Evolutionary conservation across 2,329 filamentous ascomycete genomes (phyloP).

Genomic region (Tolypocladium endophyticum): DNA sequence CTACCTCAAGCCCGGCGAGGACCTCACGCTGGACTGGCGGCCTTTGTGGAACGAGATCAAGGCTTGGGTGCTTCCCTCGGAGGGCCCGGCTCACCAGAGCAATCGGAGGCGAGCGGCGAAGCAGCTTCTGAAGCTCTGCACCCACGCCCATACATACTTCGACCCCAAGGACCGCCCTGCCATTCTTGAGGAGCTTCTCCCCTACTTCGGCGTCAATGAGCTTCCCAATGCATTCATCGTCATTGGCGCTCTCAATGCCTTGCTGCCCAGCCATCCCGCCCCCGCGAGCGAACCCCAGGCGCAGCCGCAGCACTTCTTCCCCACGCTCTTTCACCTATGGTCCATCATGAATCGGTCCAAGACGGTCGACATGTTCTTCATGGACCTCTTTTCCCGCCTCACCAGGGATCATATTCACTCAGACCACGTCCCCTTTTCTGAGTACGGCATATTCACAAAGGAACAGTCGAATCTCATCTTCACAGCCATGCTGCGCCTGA

Average conservation of each 20-base stretch:
- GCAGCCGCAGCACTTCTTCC: conserved; percentile 80
- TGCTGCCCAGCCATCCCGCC: conserved; percentile 75
- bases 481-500: conserved; percentile 75
- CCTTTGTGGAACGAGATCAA: conserved; percentile 91
- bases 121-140: conserved; percentile 75
- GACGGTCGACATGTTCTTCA: conserved; percentile 72
- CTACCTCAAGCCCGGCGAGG: conserved; percentile 82
- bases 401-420: conserved; percentile 74
- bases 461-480: conserved; percentile 91
- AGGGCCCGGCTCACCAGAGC: conserved; percentile 58
- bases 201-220: conserved; percentile 88
- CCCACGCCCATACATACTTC: conserved; percentile 86
- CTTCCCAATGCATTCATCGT: conserved; percentile 88
- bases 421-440: conserved; percentile 65
- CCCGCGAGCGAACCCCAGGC: conserved; percentile 62
- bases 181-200: conserved; percentile 71
- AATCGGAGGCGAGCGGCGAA: conserved; percentile 46
- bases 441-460: conserved; percentile 83
- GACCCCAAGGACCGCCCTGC: conserved; percentile 75
- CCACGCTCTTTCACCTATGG: conserved; percentile 95
- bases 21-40: conserved; percentile 86
- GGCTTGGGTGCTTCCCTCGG: conserved; percentile 74
- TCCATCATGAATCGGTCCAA: conserved; percentile 85
- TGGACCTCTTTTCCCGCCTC: conserved; percentile 82
- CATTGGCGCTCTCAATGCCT: conserved; percentile 73